Conservation (phyloP, 2,329 filamentous ascomycete species). For the Paecilomyces niveus region DNA sequence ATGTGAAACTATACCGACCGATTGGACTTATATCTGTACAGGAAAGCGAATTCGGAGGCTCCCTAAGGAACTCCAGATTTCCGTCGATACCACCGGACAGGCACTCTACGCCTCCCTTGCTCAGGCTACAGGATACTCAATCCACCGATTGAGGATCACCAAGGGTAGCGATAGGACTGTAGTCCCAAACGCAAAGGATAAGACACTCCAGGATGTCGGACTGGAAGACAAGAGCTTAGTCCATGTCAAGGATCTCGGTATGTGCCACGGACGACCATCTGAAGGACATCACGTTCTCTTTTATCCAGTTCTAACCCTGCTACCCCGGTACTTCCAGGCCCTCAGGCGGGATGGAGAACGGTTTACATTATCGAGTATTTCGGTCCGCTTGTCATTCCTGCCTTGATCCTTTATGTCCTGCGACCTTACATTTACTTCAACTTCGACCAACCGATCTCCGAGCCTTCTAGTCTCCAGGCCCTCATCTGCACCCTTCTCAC, state of each 20-base stretch:
- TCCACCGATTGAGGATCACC: slow-evolving; percentile 57
- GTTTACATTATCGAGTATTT: slow-evolving; percentile 95
- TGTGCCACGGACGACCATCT: slow-evolving; percentile 14
- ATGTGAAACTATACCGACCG: background rate
- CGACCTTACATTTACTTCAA: slow-evolving; percentile 65
- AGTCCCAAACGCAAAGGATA: slow-evolving; percentile 47
- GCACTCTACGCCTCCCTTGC: slow-evolving; percentile 55
- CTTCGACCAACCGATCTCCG: slow-evolving; percentile 38
- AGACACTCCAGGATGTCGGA: slow-evolving; percentile 49
- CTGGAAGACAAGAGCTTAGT: slow-evolving; percentile 56
- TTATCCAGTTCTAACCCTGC: background rate
- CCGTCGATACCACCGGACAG: slow-evolving; percentile 43
- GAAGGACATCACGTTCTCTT: background rate
- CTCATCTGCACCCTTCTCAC: slow-evolving; percentile 67
- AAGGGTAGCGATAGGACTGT: slow-evolving; percentile 56
- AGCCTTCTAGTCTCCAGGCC: slow-evolving; percentile 60
- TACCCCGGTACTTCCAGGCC: slow-evolving; percentile 46
- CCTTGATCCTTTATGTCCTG: slow-evolving; percentile 59
- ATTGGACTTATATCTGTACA: slow-evolving; percentile 21
- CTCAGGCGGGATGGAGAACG: slow-evolving; percentile 84
- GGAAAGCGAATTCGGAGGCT: slow-evolving; percentile 58
- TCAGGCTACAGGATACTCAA: slow-evolving; percentile 45
- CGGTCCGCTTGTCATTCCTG: slow-evolving; percentile 83
- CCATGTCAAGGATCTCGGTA: slow-evolving; percentile 90
- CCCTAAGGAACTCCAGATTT: slow-evolving; percentile 49